Evolutionary conservation across 768 basidiomycete species (phyloP).

Genomic region (Serendipita vermifera): DNA sequence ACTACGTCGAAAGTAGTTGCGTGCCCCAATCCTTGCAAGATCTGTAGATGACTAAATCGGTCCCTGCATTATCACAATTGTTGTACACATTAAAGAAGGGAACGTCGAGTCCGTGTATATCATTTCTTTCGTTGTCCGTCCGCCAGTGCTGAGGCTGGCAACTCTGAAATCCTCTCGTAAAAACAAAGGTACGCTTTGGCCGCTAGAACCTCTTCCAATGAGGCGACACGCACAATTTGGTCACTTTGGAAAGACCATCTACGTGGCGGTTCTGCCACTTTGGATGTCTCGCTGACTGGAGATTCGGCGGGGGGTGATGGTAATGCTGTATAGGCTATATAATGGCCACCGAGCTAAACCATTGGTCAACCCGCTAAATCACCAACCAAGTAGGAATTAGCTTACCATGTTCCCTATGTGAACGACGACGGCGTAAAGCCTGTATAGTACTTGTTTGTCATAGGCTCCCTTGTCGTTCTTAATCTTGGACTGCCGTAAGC

Average conservation of each 20-base stretch:
- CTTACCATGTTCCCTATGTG: conserved; percentile 79
- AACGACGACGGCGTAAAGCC: conserved; percentile 70
- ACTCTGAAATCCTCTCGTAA: conserved; percentile 51
- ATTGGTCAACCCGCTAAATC: neutral
- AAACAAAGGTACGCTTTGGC: conserved; percentile 90
- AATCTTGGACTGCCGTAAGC: conserved; percentile 27
- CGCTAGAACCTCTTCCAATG: conserved; percentile 79
- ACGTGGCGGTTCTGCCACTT: conserved; percentile 21
- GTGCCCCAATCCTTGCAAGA: too few species aligned
- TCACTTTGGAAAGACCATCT: conserved; percentile 94
- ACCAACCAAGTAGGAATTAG: conserved; percentile 12
- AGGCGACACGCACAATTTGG: conserved; percentile 64
- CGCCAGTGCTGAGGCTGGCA: neutral
- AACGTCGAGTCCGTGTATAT: too few species aligned
- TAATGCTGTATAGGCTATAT: conserved; percentile 71
- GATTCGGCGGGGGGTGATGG: conserved; percentile 25
- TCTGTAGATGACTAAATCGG: too few species aligned
- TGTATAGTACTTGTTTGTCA: conserved; percentile 39
- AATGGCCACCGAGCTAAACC: conserved; percentile 74
- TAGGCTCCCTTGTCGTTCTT: conserved; percentile 19
- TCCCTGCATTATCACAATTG: too few species aligned
- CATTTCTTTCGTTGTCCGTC: too few species aligned
- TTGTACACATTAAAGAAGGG: too few species aligned
- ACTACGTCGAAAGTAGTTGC: neutral
- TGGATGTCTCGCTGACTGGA: neutral